Percentiles rank a stretch among this genome's conserved stretches.
Evolutionary conservation across 352 stramenopile species (phyloP).

Genomic region (Discostella stelligera): DNA sequence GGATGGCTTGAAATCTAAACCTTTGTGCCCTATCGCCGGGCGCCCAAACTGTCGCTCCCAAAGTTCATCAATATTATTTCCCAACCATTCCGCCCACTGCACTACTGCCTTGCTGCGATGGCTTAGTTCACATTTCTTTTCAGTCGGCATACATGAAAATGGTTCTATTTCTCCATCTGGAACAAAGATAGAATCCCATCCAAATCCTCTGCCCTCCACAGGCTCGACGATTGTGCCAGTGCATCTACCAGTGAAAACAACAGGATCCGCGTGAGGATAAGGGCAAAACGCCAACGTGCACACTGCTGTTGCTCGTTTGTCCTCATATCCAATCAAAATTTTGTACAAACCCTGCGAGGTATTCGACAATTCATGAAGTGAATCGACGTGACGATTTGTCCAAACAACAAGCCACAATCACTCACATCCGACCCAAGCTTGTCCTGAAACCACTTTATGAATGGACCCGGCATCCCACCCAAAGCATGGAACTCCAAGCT

Average conservation of each 20-base stretch:
- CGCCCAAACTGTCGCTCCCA: constrained; percentile 69
- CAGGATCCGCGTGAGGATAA: constrained; percentile 85
- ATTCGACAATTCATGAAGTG: not conserved
- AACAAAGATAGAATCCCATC: constrained; percentile 83
- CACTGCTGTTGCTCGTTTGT: constrained; percentile 93
- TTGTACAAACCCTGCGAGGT: constrained; percentile 87
- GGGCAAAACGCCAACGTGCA: constrained; percentile 93
- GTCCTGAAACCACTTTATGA: constrained; percentile 97
- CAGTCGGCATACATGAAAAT: constrained; percentile 71
- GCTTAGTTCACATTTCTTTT: constrained; percentile 75
- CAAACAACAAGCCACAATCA: constrained; percentile 35
- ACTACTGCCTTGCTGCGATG: constrained; percentile 77
- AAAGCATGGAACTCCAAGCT: constrained; percentile 94
- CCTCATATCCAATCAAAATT: constrained; percentile 90
- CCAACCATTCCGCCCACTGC: constrained; percentile 72
- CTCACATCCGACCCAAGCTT: constrained; percentile 82
- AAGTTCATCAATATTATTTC: constrained; percentile 74
- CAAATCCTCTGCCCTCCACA: constrained; percentile 75
- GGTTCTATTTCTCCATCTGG: constrained; percentile 63
- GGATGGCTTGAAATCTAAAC: constrained; percentile 73
- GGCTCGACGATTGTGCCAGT: constrained; percentile 91
- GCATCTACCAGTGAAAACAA: constrained; percentile 92
- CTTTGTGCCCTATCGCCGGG: constrained; percentile 75
- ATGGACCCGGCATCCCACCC: constrained; percentile 92
- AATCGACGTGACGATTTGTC: not conserved